phyloP scores from a whole-genome alignment of 352 stramenopile species.

The Phytophthora pluvialis region DNA sequence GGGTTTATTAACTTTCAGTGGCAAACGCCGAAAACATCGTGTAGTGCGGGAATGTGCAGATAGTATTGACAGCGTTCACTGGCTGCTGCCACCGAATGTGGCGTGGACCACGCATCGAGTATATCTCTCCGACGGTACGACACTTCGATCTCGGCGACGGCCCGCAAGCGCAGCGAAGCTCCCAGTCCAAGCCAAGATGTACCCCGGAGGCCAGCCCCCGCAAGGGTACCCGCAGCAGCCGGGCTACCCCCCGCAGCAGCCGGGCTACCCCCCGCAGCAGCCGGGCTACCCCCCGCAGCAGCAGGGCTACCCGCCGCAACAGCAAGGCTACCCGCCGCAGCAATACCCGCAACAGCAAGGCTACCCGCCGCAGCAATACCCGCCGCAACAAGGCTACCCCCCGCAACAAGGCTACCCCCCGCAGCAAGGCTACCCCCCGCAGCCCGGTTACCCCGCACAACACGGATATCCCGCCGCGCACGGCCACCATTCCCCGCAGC shows the following conservation, averaged over 20 bases:
- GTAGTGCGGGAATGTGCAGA: too few species aligned
- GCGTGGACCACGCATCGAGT: too few species aligned
- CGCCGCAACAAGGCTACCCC: slow-evolving; percentile 41
- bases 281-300: background rate
- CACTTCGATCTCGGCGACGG: background rate
- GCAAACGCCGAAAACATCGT: too few species aligned
- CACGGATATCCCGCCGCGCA: slow-evolving; percentile 43
- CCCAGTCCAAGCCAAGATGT: slow-evolving; percentile 24
- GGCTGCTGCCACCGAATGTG: too few species aligned
- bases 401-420: slow-evolving; percentile 33
- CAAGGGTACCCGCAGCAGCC: slow-evolving; percentile 43
- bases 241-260: slow-evolving; percentile 32
- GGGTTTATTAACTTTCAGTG: too few species aligned
- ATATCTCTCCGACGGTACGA: slow-evolving; percentile 13
- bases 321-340: slow-evolving; percentile 20
- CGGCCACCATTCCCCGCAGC: slow-evolving; percentile 36
- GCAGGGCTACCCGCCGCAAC: slow-evolving; percentile 2
- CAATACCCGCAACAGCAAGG: slow-evolving; percentile 47
- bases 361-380: slow-evolving; percentile 47
- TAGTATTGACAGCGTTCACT: too few species aligned
- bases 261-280: slow-evolving; percentile 17
- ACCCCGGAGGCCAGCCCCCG: slow-evolving; percentile 28
- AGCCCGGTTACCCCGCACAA: slow-evolving; percentile 46
- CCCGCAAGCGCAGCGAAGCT: background rate
- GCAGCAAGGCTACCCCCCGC: background rate